phyloP scores from a whole-genome alignment of 2,329 filamentous ascomycete species.

The Colletotrichum sp. region DNA sequence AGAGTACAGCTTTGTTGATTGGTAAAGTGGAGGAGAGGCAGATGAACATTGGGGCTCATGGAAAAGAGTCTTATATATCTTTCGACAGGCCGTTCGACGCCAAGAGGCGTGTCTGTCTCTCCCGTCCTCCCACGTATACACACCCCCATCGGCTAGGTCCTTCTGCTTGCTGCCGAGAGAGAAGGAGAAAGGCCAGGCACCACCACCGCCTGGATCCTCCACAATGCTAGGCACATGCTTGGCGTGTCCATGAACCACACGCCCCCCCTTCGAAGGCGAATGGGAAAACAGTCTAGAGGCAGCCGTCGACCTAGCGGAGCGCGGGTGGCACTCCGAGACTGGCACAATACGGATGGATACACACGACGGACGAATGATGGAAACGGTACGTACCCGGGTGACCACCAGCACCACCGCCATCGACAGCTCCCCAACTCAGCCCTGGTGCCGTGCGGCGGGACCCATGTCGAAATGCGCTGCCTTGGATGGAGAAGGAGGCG shows the following conservation, averaged over 20 bases:
- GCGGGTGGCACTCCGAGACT: constrained; percentile 20
- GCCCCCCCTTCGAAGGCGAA: not conserved
- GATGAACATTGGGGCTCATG: not conserved
- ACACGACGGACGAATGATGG: not conserved
- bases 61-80: constrained; percentile 20
- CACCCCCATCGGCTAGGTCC: not conserved
- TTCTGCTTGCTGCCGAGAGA: constrained; percentile 6
- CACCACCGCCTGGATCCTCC: constrained; percentile 8
- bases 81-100: not conserved
- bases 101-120: not conserved
- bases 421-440: not conserved
- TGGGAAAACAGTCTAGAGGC: not conserved
- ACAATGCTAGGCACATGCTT: constrained; percentile 2
- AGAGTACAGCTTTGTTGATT: not conserved
- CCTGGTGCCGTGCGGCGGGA: not conserved
- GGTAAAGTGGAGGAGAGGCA: not conserved
- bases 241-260: not conserved
- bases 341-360: not conserved
- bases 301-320: not conserved
- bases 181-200: not conserved
- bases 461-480: not conserved
- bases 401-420: not conserved
- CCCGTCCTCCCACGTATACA: not conserved
- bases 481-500: not conserved
- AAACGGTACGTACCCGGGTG: not conserved